phyloP scores from a whole-genome alignment of 176 grass and related monocot genomes.

The Elymus sibiricus region DNA sequence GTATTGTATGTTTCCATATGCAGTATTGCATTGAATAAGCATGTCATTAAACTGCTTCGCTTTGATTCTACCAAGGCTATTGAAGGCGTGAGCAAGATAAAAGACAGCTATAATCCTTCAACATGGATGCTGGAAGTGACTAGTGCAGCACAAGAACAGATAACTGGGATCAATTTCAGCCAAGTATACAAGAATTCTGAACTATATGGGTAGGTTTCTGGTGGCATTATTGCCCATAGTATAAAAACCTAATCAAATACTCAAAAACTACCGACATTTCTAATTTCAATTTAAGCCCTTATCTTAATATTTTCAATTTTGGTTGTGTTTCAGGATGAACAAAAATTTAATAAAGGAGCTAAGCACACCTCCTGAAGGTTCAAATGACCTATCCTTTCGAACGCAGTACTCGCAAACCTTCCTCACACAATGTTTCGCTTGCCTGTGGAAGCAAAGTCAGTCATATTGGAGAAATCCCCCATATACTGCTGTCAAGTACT shows the following conservation, averaged over 20 bases:
- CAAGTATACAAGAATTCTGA: slow-evolving; percentile 63
- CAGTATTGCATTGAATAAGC: neutral
- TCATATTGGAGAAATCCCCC: slow-evolving; percentile 87
- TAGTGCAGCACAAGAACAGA: slow-evolving; percentile 55
- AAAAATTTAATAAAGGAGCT: slow-evolving; percentile 62
- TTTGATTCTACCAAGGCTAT: slow-evolving; percentile 44
- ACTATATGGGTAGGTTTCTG: slow-evolving; percentile 48
- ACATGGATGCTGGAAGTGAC: slow-evolving; percentile 89
- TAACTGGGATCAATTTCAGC: slow-evolving; percentile 43
- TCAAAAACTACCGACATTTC: neutral
- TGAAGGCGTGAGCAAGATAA: slow-evolving; percentile 59
- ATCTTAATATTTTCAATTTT: neutral
- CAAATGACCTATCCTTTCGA: slow-evolving; percentile 55
- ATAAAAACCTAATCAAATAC: neutral
- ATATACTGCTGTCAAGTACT: slow-evolving; percentile 63
- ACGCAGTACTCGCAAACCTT: slow-evolving; percentile 52
- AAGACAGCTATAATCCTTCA: slow-evolving; percentile 74
- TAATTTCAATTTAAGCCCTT: neutral
- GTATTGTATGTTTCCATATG: slow-evolving; percentile 3
- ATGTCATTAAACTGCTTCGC: neutral
- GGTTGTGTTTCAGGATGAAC: slow-evolving; percentile 47
- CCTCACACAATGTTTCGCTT: slow-evolving; percentile 64
- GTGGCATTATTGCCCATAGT: neutral
- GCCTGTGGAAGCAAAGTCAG: slow-evolving; percentile 70
- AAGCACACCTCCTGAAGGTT: slow-evolving; percentile 46